A percentile compares a stretch with the other conserved stretches of the same genome.
Evolutionary conservation across 2,329 filamentous ascomycete species (phyloP).

Genomic region (Neonectria sp.): DNA sequence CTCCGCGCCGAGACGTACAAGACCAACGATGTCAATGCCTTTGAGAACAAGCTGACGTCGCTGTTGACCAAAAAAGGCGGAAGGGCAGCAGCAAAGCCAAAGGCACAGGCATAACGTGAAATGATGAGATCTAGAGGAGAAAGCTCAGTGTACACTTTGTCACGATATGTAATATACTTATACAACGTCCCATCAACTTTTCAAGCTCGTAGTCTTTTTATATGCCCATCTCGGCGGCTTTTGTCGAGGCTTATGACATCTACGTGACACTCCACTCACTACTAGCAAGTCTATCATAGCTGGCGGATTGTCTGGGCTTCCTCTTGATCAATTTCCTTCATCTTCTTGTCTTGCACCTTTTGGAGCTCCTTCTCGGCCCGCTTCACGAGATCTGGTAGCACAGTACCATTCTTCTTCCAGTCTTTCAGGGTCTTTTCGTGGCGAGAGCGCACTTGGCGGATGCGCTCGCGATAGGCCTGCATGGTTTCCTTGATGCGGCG

Average conservation of each 20-base stretch:
- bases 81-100: constrained; percentile 39
- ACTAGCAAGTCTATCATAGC: constrained; percentile 49
- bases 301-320: constrained; percentile 66
- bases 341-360: constrained; percentile 67
- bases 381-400: constrained; percentile 65
- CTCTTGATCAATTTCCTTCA: constrained; percentile 64
- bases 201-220: constrained; percentile 4
- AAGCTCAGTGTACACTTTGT: constrained; percentile 47
- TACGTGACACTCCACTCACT: constrained; percentile 12
- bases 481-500: constrained; percentile 61
- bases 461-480: constrained; percentile 66
- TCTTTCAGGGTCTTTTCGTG: constrained; percentile 65
- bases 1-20: constrained; percentile 56
- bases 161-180: constrained; percentile 48
- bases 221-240: background rate
- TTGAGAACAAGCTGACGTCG: constrained; percentile 58
- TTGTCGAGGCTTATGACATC: background rate
- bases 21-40: constrained; percentile 52
- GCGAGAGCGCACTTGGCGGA: constrained; percentile 63
- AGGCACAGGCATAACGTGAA: constrained; percentile 44
- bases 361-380: constrained; percentile 64
- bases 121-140: constrained; percentile 30
- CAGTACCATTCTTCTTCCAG: constrained; percentile 61
- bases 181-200: constrained; percentile 43
- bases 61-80: constrained; percentile 46